Evolutionary conservation across 139 green algal species (phyloP).

Genomic region (Penium margaritaceum): DNA sequence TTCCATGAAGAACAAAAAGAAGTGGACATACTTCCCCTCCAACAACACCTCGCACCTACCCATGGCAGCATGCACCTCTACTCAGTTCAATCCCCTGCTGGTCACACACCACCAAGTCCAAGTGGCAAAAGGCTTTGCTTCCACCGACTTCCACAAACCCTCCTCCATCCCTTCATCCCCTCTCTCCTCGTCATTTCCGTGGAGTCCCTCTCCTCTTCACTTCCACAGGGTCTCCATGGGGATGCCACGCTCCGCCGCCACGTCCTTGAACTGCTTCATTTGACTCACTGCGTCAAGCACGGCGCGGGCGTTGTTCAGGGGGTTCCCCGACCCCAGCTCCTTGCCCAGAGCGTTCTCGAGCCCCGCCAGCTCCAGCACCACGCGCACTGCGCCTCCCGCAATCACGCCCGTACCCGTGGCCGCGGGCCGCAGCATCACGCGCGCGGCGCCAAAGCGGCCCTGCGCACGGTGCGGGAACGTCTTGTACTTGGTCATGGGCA

Average conservation of each 20-base stretch:
- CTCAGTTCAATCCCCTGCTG: too few species aligned
- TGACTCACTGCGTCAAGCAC: constrained; percentile 36
- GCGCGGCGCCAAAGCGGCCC: constrained; percentile 70
- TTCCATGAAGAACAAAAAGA: too few species aligned
- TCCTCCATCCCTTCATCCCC: too few species aligned
- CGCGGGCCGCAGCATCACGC: constrained; percentile 79
- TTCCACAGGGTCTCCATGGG: constrained; percentile 25
- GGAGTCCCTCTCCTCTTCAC: too few species aligned
- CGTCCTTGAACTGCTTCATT: constrained; percentile 42
- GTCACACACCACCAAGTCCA: too few species aligned
- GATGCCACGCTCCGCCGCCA: constrained; percentile 24
- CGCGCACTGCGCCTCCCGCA: constrained; percentile 73
- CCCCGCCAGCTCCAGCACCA: constrained; percentile 83
- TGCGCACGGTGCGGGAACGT: constrained; percentile 82
- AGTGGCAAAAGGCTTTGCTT: too few species aligned
- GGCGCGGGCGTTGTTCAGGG: constrained; percentile 84
- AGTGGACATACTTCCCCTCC: too few species aligned
- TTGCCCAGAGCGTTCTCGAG: constrained; percentile 89
- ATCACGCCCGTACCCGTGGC: constrained; percentile 76
- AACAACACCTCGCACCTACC: too few species aligned
- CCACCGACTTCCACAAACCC: too few species aligned
- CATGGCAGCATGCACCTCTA: too few species aligned
- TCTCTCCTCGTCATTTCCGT: too few species aligned
- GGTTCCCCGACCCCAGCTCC: constrained; percentile 69
- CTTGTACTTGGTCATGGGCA: constrained; percentile 57